Evolutionary conservation across 1,284 basidiomycete genomes (phyloP).

Genomic region (Marasmius oreades): DNA sequence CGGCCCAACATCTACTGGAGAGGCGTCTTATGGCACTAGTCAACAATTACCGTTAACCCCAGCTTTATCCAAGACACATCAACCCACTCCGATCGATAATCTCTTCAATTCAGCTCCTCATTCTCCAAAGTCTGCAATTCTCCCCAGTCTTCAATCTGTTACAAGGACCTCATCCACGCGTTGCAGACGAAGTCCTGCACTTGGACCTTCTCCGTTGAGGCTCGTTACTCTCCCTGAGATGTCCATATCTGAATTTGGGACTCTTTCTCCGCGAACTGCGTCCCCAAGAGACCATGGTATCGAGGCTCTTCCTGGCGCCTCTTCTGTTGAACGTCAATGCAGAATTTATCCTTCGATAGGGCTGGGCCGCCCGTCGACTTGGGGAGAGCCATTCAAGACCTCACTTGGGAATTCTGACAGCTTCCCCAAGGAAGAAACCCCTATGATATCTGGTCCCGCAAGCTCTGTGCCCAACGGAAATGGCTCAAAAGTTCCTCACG

Average conservation of each 20-base stretch:
- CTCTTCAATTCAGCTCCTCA: not conserved
- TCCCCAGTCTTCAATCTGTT: conserved; percentile 13
- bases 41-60: too few relatives aligned
- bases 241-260: conserved; percentile 8
- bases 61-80: not conserved
- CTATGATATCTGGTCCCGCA: not conserved
- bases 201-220: conserved; percentile 42
- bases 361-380: conserved; percentile 14
- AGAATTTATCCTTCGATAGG: conserved; percentile 12
- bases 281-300: not conserved
- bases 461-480: not conserved
- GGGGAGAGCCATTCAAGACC: not conserved
- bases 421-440: not conserved
- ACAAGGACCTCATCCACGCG: conserved; percentile 20
- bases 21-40: too few relatives aligned
- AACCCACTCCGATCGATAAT: not conserved
- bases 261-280: not conserved
- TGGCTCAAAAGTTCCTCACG: conserved; percentile 9
- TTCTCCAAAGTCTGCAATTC: conserved; percentile 1
- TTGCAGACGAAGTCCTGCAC: conserved; percentile 30
- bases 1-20: not conserved
- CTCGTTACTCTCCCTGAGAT: conserved; percentile 36
- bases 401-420: not conserved
- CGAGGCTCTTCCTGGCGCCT: not conserved
- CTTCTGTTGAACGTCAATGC: not conserved